These are phyloP conservation scores for Rhizomucor miehei DNA, from an alignment of 371 early-diverging fungal genomes.

Conservation along the genomic window DNA sequence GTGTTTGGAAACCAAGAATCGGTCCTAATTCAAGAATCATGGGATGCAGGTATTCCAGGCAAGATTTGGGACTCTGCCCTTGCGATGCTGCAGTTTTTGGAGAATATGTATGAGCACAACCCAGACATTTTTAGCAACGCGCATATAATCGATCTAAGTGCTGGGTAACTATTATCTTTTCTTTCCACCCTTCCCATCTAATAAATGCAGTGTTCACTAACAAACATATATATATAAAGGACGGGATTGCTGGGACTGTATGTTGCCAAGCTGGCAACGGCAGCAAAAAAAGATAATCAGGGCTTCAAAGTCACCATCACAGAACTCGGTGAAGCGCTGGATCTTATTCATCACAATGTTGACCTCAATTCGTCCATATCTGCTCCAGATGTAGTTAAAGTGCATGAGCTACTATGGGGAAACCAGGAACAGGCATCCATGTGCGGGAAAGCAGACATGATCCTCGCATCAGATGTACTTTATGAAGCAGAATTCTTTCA, in stretches of 20 bases:
- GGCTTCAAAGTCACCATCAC: slow-evolving; percentile 39
- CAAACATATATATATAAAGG: slow-evolving; percentile 16
- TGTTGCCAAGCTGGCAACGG: slow-evolving; percentile 32
- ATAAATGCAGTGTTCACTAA: not conserved
- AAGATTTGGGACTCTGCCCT: slow-evolving; percentile 69
- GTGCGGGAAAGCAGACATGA: slow-evolving; percentile 42
- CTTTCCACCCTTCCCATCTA: no score
- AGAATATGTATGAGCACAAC: slow-evolving; percentile 17
- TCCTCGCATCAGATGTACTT: slow-evolving; percentile 61
- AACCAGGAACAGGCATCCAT: slow-evolving; percentile 16
- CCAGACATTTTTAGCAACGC: slow-evolving; percentile 33
- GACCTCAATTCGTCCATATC: slow-evolving; percentile 19
- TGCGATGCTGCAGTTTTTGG: slow-evolving; percentile 45
- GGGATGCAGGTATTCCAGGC: slow-evolving; percentile 60
- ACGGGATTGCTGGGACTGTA: slow-evolving; percentile 57
- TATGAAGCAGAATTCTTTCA: slow-evolving; percentile 53
- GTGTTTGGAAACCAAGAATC: slow-evolving; percentile 16
- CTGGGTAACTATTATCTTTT: slow-evolving; percentile 35
- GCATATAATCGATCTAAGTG: slow-evolving; percentile 54
- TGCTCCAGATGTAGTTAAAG: slow-evolving; percentile 1
- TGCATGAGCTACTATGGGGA: slow-evolving; percentile 35
- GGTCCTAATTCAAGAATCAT: slow-evolving; percentile 51
- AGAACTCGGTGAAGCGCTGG: slow-evolving; percentile 52
- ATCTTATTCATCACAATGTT: slow-evolving; percentile 41
- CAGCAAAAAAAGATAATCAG: slow-evolving; percentile 7